Evolutionary conservation across 2,329 filamentous ascomycete genomes (phyloP), one percentile per base, ranked within the genome.

Genomic region (Microsporum canis): DNA sequence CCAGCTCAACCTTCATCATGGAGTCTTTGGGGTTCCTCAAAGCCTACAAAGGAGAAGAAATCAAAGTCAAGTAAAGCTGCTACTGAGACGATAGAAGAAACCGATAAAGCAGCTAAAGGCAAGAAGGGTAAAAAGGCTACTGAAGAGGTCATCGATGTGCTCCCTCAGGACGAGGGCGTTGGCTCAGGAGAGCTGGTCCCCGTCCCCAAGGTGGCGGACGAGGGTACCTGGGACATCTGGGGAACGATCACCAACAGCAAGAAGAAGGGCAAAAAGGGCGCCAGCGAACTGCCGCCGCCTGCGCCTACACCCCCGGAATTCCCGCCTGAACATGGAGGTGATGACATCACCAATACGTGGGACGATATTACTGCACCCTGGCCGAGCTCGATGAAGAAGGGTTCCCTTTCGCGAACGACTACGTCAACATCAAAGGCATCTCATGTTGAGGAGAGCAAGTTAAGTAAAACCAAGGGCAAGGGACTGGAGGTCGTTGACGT

Each of bases 251-350:
- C 76, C 49, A 72, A 74, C 29, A 83, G 81, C 67, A 82, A 80
- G 65, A 73, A 73, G 65, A 79, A 78, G 65, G 83, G 79, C 68
- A 72, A 68, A 60, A 80, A 74, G 64, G 69, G 71, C 57, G 64
- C 74, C 56, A 69, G 72, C 59, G 75, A 76, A 36, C 75, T 76
- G 58, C 78, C 78, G 36, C 78, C 78, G 39, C 77, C 76, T 17
- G 78, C 76, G 27, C 78, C 78, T 2, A 78, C 76, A 38, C 77
- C 78, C 51, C 78, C 78, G 49, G 71, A 75, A 55, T 63, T 69
- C 57, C 66, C 68, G 17, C 65, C 66, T 38, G 59, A 64, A 12
- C 61, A 68, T 47, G 66, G 70, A 8, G 71, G 69, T n/a, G 69
- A 69, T 34, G 75, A 76, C 62, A 55, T 55, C 5, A 31, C 12